A percentile compares a stretch with the other conserved stretches of the same genome.
These are phyloP conservation scores for Globisporangium splendens DNA, from an alignment of 352 stramenopile genomes.

Conservation along the genomic window DNA sequence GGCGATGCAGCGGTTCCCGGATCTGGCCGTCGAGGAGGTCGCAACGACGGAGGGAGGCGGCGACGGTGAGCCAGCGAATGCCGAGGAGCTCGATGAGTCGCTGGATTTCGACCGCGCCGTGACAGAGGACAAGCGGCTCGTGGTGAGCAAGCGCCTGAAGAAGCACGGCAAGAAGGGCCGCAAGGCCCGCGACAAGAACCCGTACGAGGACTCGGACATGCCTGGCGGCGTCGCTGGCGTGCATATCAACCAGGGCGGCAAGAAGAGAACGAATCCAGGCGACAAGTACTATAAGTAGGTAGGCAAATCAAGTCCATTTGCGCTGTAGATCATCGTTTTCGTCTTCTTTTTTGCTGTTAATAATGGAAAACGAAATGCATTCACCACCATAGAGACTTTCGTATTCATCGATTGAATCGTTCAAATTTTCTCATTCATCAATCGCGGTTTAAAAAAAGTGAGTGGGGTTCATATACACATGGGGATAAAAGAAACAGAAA, in stretches of 20 bases:
- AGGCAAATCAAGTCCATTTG: not conserved
- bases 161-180: constrained; percentile 95
- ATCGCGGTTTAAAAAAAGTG: constrained; percentile 9
- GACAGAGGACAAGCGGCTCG: constrained; percentile 56
- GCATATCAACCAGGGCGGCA: constrained; percentile 70
- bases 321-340: not conserved
- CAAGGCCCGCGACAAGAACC: constrained; percentile 96
- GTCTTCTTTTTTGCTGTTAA: not conserved
- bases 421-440: constrained; percentile 10
- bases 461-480: constrained; percentile 14
- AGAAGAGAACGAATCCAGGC: constrained; percentile 67
- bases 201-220: constrained; percentile 91
- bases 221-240: constrained; percentile 39
- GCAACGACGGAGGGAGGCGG: constrained; percentile 15
- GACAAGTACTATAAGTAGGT: constrained; percentile 29
- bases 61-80: constrained; percentile 12
- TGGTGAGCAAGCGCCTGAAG: constrained; percentile 82
- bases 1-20: constrained; percentile 53
- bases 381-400: not conserved
- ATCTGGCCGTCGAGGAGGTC: constrained; percentile 21
- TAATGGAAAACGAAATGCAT: not conserved
- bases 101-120: constrained; percentile 69
- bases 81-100: constrained; percentile 26
- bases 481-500: constrained; percentile 14
- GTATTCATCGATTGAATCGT: not conserved